Evolutionary conservation across 495 filamentous ascomycete genomes (phyloP), one percentile per base, ranked within the genome.

Genomic region (Stereocaulon alpinum): DNA sequence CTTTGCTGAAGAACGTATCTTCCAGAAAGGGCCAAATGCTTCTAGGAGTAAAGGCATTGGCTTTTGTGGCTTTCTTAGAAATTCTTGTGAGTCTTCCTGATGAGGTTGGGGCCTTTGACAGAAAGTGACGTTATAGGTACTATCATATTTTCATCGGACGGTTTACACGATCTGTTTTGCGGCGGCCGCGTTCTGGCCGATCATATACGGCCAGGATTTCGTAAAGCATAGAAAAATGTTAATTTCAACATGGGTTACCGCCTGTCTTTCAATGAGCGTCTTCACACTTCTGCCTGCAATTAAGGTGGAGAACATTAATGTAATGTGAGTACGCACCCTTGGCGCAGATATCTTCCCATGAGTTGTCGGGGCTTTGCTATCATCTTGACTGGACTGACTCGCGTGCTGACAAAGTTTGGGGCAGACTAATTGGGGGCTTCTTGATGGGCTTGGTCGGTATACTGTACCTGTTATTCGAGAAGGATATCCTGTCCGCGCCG

Each of bases 261-360:
- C 85, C 12, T 96, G 91, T 69, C 54, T 80, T 3, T 69, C 86
- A 6, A 97, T 96, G 91, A 91, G 91, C 66, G 77, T 80, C 24
- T 99, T 99, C 65, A 97, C 94, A 20, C 71, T 96, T 24, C 76
- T 99, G 15, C 87, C 91, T 6, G 94, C 85, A 0, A 82, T 86
- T 64, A 99, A 96, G 67, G 74, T 82, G 2, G 94, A 99, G 69
- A 77, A 87, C 69, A 67, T 88, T 18, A 78, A 69, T 62, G 74
- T 89, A 50, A 94, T 96, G 88, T 95, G 76, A 61, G 86, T 76
- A 27, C 14, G 7, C 40, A 29, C 27, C 17, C 18, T 5, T 10
- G 12, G 20, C 18, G 27, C 15, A 14, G 6, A 2, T 3, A 27
- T 32, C 7, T 18, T 34, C 15, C 17, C 1, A 17, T 37, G 17